Evolutionary conservation across 352 stramenopile genomes (phyloP), one percentile per base, ranked within the genome.

Genomic region (Globisporangium okanoganense): DNA sequence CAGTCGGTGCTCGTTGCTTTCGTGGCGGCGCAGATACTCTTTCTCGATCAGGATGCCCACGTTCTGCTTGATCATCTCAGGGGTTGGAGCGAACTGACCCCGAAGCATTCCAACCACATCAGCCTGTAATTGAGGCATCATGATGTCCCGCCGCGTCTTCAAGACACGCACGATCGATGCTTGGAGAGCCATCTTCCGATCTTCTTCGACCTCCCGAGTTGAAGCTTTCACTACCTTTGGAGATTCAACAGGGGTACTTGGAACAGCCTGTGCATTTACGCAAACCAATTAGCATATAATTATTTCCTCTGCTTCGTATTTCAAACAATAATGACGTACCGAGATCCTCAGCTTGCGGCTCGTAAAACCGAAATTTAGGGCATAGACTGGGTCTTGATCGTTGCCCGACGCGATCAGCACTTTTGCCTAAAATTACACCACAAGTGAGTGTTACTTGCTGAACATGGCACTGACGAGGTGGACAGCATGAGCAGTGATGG

Each of bases 141-240:
- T 47, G 25, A 90, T 85, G 48, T 96, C 88, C 18, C 88, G 78
- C 41, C 86, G 80, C 10, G 86, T 90, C 57, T 95, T 95, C 2
- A 95, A 66, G 12, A 95, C 77, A 8, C 86, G 86, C 29, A 95
- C 86, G 24, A 95, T 94, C 9, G 80, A 79, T 5, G 86, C 86
- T 64, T 95, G 86, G 18, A 95, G 72, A 27, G 84, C 74, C 86
- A 95, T 95, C 56, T 92, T 96, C 10, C 88, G 82, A 65, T 97
- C 88, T 63, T 95, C 86, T 67, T 90, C 78, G 47, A 95, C 81
- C 70, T 94, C 86, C 12, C 81, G 78, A 20, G 70, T 78, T 33
- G 78, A 72, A 13, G 61, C 64, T 62, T 78, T 85, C 7, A 64
- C 61, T 7, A 70, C 73, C 43, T 87, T 91, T 10, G 79, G 78